Percentiles rank a stretch among this genome's conserved stretches.
These are phyloP conservation scores for Chlamydomonas sphaeroides DNA, from an alignment of 139 green algal species.

Conservation along the genomic window DNA sequence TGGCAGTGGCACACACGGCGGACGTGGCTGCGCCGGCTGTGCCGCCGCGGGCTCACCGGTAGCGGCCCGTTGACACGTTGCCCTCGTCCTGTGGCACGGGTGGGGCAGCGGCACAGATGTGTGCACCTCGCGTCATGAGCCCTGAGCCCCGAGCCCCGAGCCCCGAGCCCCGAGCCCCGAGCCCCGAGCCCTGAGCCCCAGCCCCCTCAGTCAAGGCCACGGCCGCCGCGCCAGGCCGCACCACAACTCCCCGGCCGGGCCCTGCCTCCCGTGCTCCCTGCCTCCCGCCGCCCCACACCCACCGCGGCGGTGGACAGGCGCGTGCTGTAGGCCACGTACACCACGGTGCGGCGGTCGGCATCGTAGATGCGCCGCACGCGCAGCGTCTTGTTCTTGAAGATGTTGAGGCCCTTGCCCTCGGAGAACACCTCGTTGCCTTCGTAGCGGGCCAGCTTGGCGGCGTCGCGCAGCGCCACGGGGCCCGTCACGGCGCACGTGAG, in stretches of 20 bases:
- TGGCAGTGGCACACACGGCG: neutral
- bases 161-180: neutral
- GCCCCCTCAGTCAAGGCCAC: neutral
- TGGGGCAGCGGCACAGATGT: no score
- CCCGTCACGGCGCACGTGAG: constrained; percentile 74
- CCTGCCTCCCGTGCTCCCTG: neutral
- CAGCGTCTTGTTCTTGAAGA: constrained; percentile 77
- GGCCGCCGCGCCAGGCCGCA: neutral
- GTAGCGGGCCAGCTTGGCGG: constrained; percentile 2
- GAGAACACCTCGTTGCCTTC: constrained; percentile 71
- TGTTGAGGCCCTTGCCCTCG: constrained; percentile 77
- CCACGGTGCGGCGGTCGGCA: constrained; percentile 60
- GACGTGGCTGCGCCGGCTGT: no score
- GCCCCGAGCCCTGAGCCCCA: neutral
- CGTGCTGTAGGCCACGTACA: constrained; percentile 85
- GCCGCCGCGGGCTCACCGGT: constrained; percentile 5
- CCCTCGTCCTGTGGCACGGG: constrained; percentile 55
- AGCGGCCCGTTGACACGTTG: constrained; percentile 53
- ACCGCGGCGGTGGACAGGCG: constrained; percentile 64
- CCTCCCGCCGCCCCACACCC: neutral
- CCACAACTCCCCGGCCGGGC: no score
- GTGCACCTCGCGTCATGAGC: neutral
- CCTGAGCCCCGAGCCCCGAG: no score
- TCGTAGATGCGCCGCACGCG: constrained; percentile 83
- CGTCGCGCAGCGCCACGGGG: constrained; percentile 35